Conservation (phyloP, 768 basidiomycete genomes). For the Suillus bovinus region DNA sequence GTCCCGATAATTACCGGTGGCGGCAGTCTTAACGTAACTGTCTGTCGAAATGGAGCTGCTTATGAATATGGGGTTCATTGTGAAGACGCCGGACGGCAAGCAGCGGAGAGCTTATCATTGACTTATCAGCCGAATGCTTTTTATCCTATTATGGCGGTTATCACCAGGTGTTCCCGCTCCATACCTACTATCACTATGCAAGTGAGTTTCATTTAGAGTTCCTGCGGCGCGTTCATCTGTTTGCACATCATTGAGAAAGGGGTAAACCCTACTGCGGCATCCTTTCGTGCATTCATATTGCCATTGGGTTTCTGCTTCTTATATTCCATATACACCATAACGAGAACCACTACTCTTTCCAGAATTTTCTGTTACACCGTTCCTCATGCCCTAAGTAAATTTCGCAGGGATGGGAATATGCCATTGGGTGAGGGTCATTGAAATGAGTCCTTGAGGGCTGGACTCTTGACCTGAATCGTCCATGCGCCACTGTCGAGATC, state of each 20-base stretch:
- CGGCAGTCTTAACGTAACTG: not conserved
- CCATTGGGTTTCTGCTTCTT: not conserved
- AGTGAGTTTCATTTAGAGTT: not conserved
- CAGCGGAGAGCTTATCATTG: not conserved
- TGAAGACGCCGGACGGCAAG: not conserved
- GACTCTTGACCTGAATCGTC: not conserved
- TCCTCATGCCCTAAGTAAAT: not conserved
- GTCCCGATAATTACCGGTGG: conserved; percentile 5
- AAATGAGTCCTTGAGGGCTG: not conserved
- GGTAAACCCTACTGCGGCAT: not conserved
- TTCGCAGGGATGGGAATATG: not conserved
- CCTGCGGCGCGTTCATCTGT: not conserved
- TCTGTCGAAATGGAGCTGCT: not conserved
- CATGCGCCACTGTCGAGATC: not conserved
- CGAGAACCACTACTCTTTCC: no score
- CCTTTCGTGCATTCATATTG: not conserved
- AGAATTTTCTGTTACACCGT: not conserved
- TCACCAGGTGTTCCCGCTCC: not conserved
- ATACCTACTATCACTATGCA: not conserved
- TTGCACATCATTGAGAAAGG: not conserved
- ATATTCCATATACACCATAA: not conserved
- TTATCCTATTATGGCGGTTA: not conserved
- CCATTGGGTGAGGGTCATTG: conserved; percentile 1
- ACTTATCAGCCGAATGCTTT: not conserved
- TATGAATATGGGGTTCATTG: not conserved